Percentiles rank a stretch among this genome's conserved stretches.
These are phyloP conservation scores for Dictyostelium citrinum DNA, from an alignment of 78 protist genomes.

Conservation along the genomic window DNA sequence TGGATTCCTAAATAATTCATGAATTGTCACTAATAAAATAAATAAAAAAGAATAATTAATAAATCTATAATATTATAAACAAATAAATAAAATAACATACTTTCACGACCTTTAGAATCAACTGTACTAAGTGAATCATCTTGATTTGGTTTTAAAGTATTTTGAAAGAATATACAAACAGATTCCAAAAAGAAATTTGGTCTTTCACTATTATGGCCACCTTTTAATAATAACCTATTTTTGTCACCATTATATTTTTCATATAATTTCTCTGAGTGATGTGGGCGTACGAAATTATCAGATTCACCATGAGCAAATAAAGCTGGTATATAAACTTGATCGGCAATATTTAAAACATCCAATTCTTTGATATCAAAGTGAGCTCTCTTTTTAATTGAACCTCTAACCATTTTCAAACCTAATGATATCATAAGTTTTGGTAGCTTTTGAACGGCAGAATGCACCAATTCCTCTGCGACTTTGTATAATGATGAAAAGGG, in stretches of 20 bases:
- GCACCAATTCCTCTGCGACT: slow-evolving; percentile 83
- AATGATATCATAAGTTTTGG: slow-evolving; percentile 81
- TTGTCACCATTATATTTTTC: slow-evolving; percentile 85
- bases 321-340: slow-evolving; percentile 74
- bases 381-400: slow-evolving; percentile 73
- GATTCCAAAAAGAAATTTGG: slow-evolving; percentile 85
- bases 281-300: slow-evolving; percentile 77
- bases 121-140: not conserved
- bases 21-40: not conserved
- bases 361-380: slow-evolving; percentile 78
- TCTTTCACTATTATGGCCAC: slow-evolving; percentile 86
- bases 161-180: slow-evolving; percentile 81
- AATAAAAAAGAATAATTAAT: not conserved
- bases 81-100: not conserved
- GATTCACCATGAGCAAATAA: slow-evolving; percentile 80
- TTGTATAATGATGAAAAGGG: slow-evolving; percentile 78
- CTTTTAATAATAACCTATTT: slow-evolving; percentile 76
- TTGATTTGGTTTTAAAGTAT: slow-evolving; percentile 51
- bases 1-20: not conserved
- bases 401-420: slow-evolving; percentile 72
- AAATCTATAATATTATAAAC: not conserved
- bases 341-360: slow-evolving; percentile 28
- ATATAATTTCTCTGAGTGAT: slow-evolving; percentile 72
- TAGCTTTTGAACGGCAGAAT: slow-evolving; percentile 51
- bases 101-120: not conserved